Base-by-base conservation (phyloP, 225 moss, liverwort and hornwort species). In the Pseudoscleropodium purum region DNA sequence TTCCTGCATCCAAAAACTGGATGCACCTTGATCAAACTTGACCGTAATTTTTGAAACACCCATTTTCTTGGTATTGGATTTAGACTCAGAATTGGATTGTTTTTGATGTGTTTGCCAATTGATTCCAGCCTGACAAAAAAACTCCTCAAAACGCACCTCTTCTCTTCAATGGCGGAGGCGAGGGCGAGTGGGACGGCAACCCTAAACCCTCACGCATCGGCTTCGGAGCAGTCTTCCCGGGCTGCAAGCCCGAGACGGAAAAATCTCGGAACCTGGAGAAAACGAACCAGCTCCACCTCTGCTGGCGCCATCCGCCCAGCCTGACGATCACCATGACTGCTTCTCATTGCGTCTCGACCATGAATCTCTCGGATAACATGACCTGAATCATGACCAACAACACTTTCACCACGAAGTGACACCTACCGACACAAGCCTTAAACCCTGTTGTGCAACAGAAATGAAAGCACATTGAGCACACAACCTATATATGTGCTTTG, bases 201-300 rank as follows among this genome's bases (percentile, higher is more conserved):
- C 60, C 81, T 34, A 47, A 82, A 91, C 88, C 92, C 83, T 89
- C 83, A 39, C 62, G 84, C 65, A 80, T 31, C 51, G 57, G 51
- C 65, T 87, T 72, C 43, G 37, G 41, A n/a, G 89, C 89, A 36
- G 81, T 63, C 84, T 92, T 88, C 62, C 91, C 93, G n/a, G 88
- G 37, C 86, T 91, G 92, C 84, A 93, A 84, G 67, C 93, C 93
- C 60, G 85, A 92, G 61, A 41, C 76, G 63, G 89, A 88, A 85
- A 81, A 90, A 59, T 29, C 81, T 81, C 88, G 87, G 69, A 20
- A 54, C 54, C 54, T 5, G 39, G 75, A 67, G 63, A 15, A 43
- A 80, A 75, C 81, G 37, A 90, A 88, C n/a, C 36, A 52, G 52
- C 20, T 68, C 84, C 84, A 84, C 70, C 70, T 79, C 89, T 88